Conservation (phyloP, 768 basidiomycete genomes). For the Suillus luteus region DNA sequence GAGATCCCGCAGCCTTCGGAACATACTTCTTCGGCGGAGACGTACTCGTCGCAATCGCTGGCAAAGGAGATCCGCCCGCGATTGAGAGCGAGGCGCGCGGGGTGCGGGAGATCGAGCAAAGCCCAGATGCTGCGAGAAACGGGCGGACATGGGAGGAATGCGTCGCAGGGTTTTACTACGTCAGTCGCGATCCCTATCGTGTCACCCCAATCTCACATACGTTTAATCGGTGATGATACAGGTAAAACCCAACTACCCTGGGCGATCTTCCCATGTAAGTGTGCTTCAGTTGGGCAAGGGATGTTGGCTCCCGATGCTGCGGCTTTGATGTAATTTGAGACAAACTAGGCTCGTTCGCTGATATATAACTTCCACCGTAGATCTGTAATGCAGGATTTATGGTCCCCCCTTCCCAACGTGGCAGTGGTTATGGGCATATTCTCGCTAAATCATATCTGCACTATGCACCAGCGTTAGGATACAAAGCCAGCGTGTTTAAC, state of each 20-base stretch:
- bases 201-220: conserved; percentile 7
- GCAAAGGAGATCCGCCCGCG: conserved; percentile 18
- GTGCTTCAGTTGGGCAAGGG: conserved; percentile 6
- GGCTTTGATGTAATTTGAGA: neutral
- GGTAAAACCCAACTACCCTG: conserved; percentile 90
- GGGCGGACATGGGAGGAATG: conserved; percentile 66
- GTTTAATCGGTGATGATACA: conserved; percentile 23
- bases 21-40: conserved; percentile 79
- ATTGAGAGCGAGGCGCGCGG: conserved; percentile 19
- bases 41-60: conserved; percentile 66
- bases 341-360: neutral
- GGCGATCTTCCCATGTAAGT: conserved; percentile 86
- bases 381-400: conserved; percentile 93
- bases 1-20: conserved; percentile 57
- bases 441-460: conserved; percentile 79
- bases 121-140: conserved; percentile 46
- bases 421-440: conserved; percentile 64
- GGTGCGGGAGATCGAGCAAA: conserved; percentile 24
- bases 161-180: conserved; percentile 80
- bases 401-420: conserved; percentile 63
- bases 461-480: conserved; percentile 79
- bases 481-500: conserved; percentile 84
- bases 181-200: conserved; percentile 36
- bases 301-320: neutral
- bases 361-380: conserved; percentile 34